Evolutionary conservation across 129 eudicot genomes (phyloP), one percentile per base, ranked within the genome.

Genomic region (Kitagawia praeruptora): DNA sequence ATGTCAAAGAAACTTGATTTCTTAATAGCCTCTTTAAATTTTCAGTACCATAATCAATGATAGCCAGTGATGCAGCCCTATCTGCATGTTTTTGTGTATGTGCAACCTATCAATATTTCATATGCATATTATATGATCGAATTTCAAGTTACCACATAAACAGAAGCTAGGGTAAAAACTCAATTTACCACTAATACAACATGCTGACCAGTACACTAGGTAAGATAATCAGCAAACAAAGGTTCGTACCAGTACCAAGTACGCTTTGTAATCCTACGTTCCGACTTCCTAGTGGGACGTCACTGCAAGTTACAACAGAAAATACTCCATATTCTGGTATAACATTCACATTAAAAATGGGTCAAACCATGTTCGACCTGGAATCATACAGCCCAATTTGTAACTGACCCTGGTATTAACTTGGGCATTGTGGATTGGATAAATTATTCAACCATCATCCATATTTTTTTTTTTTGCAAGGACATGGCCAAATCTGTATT

Each of bases 61-160:
- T 37, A 37, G 98, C 97, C 44, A 78, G 74, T 48, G 84, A 87
- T 79, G 99, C 96, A 27, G 92, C 97, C 79, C 85, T 39, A 77
- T 96, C 93, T 3, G 99, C 98, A 76, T 63, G 81, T 89, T 88
- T 96, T 78, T 92, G 99, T 27, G 98, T 86, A 78, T 96, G 90
- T 71, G 98, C 95, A 77, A 90, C 92, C 97, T 96, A 80, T 61
- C 77, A 41, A 45, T 27, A 10, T 74, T 74, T 31, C 25, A 42
- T 46, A 51, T 23, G 11, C 53, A 73, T 23, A 45, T 21, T n/a
- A 39, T 18, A 61, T 34, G 18, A 31, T 18, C 39, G 15, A 16
- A 34, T 34, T 28, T 7, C n/a, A 15, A 61, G 4, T 31, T 23
- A 51, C 14, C 63, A 75, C 28, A 42, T 0, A 10, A 15, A 28